A percentile compares a stretch with the other conserved stretches of the same genome.
These are phyloP conservation scores for Leccinum broughii DNA, from an alignment of 768 basidiomycete species.

Conservation along the genomic window DNA sequence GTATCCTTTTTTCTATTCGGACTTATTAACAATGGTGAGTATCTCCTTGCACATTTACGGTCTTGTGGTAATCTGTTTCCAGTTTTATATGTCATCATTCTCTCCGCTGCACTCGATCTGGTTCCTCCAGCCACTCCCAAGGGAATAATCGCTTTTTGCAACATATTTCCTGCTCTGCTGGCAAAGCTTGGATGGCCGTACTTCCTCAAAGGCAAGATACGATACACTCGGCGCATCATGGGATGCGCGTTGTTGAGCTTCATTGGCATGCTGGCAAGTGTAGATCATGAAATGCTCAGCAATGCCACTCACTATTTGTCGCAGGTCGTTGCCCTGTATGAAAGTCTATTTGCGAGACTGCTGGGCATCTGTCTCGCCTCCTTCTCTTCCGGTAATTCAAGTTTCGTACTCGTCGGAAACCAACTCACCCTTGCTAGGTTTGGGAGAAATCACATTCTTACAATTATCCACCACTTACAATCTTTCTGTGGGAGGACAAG, in stretches of 20 bases:
- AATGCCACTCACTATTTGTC: neutral
- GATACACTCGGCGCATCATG: conserved; percentile 71
- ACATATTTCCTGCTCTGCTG: conserved; percentile 83
- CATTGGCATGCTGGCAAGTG: conserved; percentile 82
- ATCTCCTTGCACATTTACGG: neutral
- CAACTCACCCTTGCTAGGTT: conserved; percentile 46
- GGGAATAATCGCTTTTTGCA: conserved; percentile 93
- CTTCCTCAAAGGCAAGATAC: conserved; percentile 79
- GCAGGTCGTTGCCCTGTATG: conserved; percentile 77
- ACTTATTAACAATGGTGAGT: conserved; percentile 84
- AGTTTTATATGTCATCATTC: conserved; percentile 96
- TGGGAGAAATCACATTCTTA: conserved; percentile 93
- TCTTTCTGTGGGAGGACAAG: conserved; percentile 71
- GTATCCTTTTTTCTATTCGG: conserved; percentile 89
- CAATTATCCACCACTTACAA: conserved; percentile 87
- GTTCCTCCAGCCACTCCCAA: conserved; percentile 91
- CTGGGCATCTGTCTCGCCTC: conserved; percentile 82
- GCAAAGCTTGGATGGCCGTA: conserved; percentile 96
- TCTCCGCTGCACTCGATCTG: conserved; percentile 93
- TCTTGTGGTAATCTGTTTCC: neutral
- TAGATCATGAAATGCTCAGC: neutral
- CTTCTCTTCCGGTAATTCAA: conserved; percentile 73
- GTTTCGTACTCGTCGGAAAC: neutral
- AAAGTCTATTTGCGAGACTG: conserved; percentile 64
- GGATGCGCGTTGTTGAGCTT: conserved; percentile 78